phyloP scores from a whole-genome alignment of 1,284 basidiomycete species.

The Boletus sp. region DNA sequence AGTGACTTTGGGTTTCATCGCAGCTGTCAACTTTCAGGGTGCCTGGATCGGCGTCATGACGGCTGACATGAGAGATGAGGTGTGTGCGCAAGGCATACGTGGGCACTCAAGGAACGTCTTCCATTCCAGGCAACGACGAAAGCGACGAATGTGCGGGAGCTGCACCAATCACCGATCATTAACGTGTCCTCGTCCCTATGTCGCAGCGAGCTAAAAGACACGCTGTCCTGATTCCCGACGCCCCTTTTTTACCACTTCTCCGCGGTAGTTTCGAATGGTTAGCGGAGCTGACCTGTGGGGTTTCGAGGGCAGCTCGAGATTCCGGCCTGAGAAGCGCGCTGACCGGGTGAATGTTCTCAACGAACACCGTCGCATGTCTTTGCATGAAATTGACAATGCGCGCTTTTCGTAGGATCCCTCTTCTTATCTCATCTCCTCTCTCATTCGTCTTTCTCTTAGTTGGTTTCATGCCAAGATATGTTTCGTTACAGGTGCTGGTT shows the following conservation, averaged over 20 bases:
- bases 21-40: background rate
- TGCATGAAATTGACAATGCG: constrained; percentile 20
- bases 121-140: constrained; percentile 5
- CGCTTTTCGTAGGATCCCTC: constrained; percentile 21
- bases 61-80: constrained; percentile 2
- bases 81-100: too few species aligned
- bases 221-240: background rate
- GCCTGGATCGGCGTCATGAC: background rate
- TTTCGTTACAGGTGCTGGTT: constrained; percentile 22
- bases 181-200: constrained; percentile 8
- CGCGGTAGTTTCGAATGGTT: constrained; percentile 14
- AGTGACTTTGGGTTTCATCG: background rate
- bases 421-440: background rate
- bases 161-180: constrained; percentile 15
- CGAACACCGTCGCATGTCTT: constrained; percentile 19
- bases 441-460: constrained; percentile 5
- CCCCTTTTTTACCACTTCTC: background rate
- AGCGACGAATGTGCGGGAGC: constrained; percentile 23
- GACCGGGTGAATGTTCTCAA: constrained; percentile 13
- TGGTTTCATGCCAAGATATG: constrained; percentile 26
- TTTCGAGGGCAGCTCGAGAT: constrained; percentile 1
- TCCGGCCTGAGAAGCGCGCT: background rate
- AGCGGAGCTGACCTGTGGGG: constrained; percentile 1
- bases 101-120: background rate
- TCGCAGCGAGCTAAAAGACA: constrained; percentile 17